A percentile compares a stretch with the other conserved stretches of the same genome.
phyloP scores from a whole-genome alignment of 164 flowering plant species.

The Brasenia schreberi region DNA sequence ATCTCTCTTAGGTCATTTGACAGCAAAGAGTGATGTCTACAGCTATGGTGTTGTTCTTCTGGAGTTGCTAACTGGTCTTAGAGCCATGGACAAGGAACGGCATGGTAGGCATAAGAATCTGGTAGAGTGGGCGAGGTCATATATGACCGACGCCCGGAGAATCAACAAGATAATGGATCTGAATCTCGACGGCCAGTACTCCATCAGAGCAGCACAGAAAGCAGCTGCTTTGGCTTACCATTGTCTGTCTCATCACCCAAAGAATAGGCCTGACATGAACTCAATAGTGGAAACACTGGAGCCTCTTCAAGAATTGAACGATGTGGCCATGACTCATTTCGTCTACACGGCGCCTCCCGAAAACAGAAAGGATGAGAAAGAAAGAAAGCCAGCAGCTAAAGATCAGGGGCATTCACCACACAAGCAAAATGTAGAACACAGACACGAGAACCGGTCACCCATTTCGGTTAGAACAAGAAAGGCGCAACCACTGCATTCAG shows the following conservation, averaged over 20 bases:
- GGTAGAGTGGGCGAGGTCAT: no score
- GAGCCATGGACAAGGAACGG: no score
- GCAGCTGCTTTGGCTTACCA: conserved; percentile 59
- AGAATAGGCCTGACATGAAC: conserved; percentile 65
- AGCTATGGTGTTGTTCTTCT: no score
- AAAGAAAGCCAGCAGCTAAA: conserved; percentile 1
- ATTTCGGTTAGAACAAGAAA: conserved; percentile 22
- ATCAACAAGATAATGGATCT: no score
- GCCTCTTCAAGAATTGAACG: conserved; percentile 32
- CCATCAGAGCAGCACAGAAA: conserved; percentile 50
- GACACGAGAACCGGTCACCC: conserved; percentile 10
- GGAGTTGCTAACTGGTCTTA: no score
- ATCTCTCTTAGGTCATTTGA: no score
- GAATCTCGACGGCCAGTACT: conserved; percentile 6
- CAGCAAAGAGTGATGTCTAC: no score
- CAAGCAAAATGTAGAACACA: conserved; percentile 8
- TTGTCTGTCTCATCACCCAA: conserved; percentile 56
- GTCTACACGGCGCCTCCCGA: conserved; percentile 40
- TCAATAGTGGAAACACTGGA: conserved; percentile 52
- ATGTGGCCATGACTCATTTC: conserved; percentile 42
- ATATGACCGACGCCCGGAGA: no score
- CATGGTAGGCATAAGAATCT: no score
- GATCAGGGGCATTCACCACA: background rate
- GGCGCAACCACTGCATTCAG: no score
- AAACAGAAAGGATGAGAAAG: conserved; percentile 5